Percentiles rank a stretch among this genome's conserved stretches.
phyloP scores from a whole-genome alignment of 257 asterid genomes.

The Primulina tabacum region DNA sequence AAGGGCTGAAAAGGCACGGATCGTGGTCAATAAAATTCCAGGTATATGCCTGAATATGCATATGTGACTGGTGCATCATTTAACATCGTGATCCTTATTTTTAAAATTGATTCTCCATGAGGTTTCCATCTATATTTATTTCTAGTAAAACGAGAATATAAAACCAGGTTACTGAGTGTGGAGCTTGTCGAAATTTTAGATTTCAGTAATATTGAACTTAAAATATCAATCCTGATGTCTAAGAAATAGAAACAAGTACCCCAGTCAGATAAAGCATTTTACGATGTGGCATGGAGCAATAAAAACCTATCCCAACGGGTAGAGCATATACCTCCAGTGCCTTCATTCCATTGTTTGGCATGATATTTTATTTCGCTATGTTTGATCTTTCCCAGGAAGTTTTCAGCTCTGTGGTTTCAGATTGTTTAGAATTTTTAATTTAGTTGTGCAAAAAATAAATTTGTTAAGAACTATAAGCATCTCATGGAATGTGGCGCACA shows the following conservation, averaged over 20 bases:
- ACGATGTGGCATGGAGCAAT: background rate
- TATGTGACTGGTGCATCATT: background rate
- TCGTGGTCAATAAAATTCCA: slow-evolving; percentile 59
- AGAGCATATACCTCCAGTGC: background rate
- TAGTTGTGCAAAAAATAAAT: too few species aligned
- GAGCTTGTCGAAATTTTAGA: background rate
- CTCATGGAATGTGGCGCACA: too few species aligned
- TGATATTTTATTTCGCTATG: background rate
- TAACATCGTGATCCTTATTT: background rate
- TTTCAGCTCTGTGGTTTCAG: too few species aligned
- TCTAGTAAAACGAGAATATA: background rate
- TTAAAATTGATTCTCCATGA: background rate
- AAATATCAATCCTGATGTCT: background rate
- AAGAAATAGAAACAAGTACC: too few species aligned
- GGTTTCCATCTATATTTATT: background rate
- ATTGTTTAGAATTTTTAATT: background rate
- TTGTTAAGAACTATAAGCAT: too few species aligned
- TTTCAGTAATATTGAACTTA: background rate
- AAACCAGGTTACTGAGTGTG: background rate
- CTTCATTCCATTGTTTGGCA: background rate
- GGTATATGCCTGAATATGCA: slow-evolving; percentile 33
- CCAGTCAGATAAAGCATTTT: too few species aligned
- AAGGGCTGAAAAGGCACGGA: slow-evolving; percentile 73
- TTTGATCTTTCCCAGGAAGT: background rate
- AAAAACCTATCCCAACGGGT: background rate